Evolutionary conservation across 305 asterid species (phyloP).

Genomic region (Fraxinus floribunda): DNA sequence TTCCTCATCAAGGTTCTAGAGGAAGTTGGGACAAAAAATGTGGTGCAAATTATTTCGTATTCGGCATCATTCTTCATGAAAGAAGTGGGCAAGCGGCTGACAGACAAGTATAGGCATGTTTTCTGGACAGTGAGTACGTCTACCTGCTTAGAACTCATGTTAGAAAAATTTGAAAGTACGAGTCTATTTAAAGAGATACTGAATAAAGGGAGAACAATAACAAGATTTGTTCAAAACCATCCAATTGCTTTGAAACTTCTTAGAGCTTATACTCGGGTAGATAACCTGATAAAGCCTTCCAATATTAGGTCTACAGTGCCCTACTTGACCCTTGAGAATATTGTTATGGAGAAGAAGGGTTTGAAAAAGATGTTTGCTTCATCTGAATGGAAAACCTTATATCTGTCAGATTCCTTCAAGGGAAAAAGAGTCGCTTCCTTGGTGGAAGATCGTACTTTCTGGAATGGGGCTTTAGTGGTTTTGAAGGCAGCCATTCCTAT

Average conservation of each 20-base stretch:
- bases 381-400: constrained; percentile 22
- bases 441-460: constrained; percentile 43
- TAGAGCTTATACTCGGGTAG: constrained; percentile 20
- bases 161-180: constrained; percentile 38
- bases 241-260: constrained; percentile 26
- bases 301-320: constrained; percentile 30
- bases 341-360: constrained; percentile 33
- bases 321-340: constrained; percentile 53
- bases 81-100: constrained; percentile 39
- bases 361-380: constrained; percentile 36
- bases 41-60: constrained; percentile 56
- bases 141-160: constrained; percentile 58
- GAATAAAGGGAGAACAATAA: constrained; percentile 42
- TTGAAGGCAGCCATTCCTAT: constrained; percentile 55
- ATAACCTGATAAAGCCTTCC: constrained; percentile 32
- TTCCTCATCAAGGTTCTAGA: constrained; percentile 38
- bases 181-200: constrained; percentile 31
- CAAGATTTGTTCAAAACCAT: constrained; percentile 35
- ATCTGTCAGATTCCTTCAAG: constrained; percentile 22
- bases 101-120: constrained; percentile 34
- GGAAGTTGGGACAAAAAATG: constrained; percentile 54
- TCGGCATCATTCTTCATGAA: constrained; percentile 48
- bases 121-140: constrained; percentile 64
- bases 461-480: constrained; percentile 38
- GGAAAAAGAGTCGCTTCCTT: constrained; percentile 39